Evolutionary conservation across 108 stramenopile genomes (phyloP), one percentile per base, ranked within the genome.

Genomic region (Aurantiochytrium sp.): DNA sequence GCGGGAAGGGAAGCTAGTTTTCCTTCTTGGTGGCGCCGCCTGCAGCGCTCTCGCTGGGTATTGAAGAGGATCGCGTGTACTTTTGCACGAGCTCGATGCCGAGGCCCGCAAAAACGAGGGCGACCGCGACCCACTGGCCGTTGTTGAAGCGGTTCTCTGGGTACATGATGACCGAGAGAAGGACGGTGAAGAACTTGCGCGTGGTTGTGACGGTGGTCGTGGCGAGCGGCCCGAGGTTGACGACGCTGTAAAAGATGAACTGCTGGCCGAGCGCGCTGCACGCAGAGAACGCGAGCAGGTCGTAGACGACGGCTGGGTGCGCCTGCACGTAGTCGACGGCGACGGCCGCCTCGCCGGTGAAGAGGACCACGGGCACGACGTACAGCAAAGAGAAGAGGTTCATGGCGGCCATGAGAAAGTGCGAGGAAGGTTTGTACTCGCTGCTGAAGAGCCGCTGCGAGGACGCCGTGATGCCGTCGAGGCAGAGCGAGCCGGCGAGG

Each of bases 211-310:
- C 95, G 52, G 99, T 99, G 30, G 97, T 97, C 85, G 96, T 89
- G 55, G 97, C 92, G 45, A 98, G 93, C 27, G 98, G 96, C 89
- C 97, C 98, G 90, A 98, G 98, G 93, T 95, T 96, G 88, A 96
- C 94, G 94, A 99, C 97, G 39, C 97, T 98, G 93, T 95, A 97
- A 90, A 98, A 99, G 93, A 99, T 98, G 93, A 98, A 98, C 86
- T 95, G 96, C 91, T 99, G 99, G 4, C 99, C 99, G 39, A 97
- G 92, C 17, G 99, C 98, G 4, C 96, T 96, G 89, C 97, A 97
- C 31, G 96, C 59, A 37, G 97, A 94, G 90, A 98, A 99, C 85
- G 94, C 95, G 89, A 94, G 87, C 69, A 97, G 94, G 86, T 97
- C 96, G 89, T 88, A 88, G 52, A 96, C 55, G 68, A 98, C 94